Base-by-base conservation (phyloP, 73 alveolate genomes). In the Stentor coeruleus region DNA sequence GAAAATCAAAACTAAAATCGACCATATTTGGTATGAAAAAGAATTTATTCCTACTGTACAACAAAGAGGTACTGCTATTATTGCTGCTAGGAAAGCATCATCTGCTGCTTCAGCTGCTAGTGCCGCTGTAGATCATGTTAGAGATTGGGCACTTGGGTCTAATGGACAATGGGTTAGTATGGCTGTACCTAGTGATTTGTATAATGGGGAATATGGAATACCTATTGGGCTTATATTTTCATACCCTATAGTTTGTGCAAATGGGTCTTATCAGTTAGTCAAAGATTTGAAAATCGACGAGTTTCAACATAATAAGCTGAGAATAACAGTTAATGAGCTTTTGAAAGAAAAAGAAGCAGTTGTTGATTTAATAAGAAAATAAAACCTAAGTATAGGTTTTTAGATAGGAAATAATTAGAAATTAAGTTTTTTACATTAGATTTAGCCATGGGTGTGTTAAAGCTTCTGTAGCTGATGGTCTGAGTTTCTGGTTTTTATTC, bases 101-200 rank as follows among this genome's bases (percentile, higher is more conserved):
- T 86, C 95, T 1, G 93, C 92, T 38, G 83, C 88, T 49, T 90
- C 97, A 49, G 98, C 98, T 30, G 98, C 98, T 31, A 92, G 92
- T 82, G 98, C 98, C 20, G 95, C 88, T 59, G 59, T 83, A 55
- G 97, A 94, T 58, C 98, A 94, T 83, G 74, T 94, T n/a, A 87
- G 86, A 59, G 98, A 94, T 84, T 94, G 97, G 98, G 92, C 81
- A 59, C 87, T 85, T 82, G 98, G 98, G 39, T 84, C 82, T 76
- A 81, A 79, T 40, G 95, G 90, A 2, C 83, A 81, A 58, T 77
- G 89, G 40, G 92, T 90, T 35, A 87, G 96, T 2, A 87, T 87
- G 94, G 98, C 94, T 73, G 93, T 94, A 1, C 86, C 87, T 38
- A 84, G 91, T 58, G 86, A 89, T 72, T n/a, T n/a, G n/a, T n/a